Conservation (phyloP, 345 rosid species). For the Atalantia buxifolia region DNA sequence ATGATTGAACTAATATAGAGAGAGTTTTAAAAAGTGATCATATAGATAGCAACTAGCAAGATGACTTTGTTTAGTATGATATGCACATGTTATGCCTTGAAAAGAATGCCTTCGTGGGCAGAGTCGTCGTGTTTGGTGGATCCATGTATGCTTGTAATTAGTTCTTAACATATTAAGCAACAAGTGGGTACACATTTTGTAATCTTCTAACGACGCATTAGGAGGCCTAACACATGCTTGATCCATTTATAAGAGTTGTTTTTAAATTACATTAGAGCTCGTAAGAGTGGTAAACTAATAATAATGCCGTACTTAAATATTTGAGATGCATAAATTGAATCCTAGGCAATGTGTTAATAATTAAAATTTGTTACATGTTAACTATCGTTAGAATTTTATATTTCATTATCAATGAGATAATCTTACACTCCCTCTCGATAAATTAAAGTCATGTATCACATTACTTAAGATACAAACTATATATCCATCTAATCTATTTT, state of each 20-base stretch:
- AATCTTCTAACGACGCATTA: not conserved
- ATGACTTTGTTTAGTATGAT: not conserved
- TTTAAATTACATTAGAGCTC: not conserved
- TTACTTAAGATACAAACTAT: too few species aligned
- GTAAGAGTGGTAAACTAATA: not conserved
- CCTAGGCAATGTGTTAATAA: too few species aligned
- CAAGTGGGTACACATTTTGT: not conserved
- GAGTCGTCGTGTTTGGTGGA: conserved; percentile 6
- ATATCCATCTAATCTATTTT: too few species aligned
- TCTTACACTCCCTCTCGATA: too few species aligned
- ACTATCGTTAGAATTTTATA: too few species aligned
- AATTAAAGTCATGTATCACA: too few species aligned
- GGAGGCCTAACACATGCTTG: not conserved
- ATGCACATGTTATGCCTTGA: conserved; percentile 20
- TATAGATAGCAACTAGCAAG: not conserved
- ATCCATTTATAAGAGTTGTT: not conserved
- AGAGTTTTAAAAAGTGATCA: not conserved
- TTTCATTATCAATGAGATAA: too few species aligned
- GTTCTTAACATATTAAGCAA: not conserved
- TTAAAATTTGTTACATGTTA: too few species aligned
- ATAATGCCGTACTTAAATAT: too few species aligned
- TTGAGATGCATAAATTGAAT: too few species aligned
- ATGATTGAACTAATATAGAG: not conserved
- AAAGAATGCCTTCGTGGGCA: not conserved
- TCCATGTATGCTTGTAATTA: not conserved